Base-by-base conservation (phyloP, 2,329 filamentous ascomycete species). In the Fusarium pseudograminearum region DNA sequence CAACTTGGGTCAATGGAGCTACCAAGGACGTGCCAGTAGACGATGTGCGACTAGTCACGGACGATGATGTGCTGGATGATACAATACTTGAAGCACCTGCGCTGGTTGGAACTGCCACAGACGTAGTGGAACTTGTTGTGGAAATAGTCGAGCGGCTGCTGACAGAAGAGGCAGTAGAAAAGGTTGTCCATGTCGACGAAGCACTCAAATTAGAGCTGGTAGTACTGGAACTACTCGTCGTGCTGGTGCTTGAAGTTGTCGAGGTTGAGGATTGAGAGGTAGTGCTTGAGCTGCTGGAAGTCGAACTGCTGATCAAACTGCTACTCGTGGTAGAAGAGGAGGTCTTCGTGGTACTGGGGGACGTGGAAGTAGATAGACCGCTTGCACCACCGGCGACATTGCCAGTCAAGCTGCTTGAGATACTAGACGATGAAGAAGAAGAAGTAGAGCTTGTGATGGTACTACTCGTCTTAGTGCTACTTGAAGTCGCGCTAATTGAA, bases 41-140 rank as follows among this genome's bases (percentile, higher is more conserved):
- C 1, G 66, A 40, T 3, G 62, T 15, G 1, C 48, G 69, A 67
- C 33, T 78, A 68, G 3, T 76, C 72, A 53, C 76, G 62, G 62
- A 40, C 9, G 28, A 6, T 0, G 24, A 8, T 0, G 42, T 45
- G 2, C 9, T 10, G 8, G 20, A 63, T 1, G 30, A 51, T 18
- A 26, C 1, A 1, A 2, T 20, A 2, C 14, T 73, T 57, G 41
- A 70, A 71, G 53, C 79, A 70, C 31, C 74, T 2, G 16, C 22
- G 8, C 40, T 56, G 3, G 60, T 40, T 7, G 34, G 34, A 4
- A 26, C 33, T 9, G n/a, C 3, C 4, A 53, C 40, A 0, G 12
- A 52, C 8, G 48, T 50, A 0, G 44, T 42, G 1, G 61, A 54
- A 1, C n/a, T 33, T 1, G 58, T 47, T 0, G 54, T 57, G 4